Evolutionary conservation across 306 rosid genomes (phyloP), one percentile per base, ranked within the genome.

Genomic region (Psophocarpus tetragonolobus): DNA sequence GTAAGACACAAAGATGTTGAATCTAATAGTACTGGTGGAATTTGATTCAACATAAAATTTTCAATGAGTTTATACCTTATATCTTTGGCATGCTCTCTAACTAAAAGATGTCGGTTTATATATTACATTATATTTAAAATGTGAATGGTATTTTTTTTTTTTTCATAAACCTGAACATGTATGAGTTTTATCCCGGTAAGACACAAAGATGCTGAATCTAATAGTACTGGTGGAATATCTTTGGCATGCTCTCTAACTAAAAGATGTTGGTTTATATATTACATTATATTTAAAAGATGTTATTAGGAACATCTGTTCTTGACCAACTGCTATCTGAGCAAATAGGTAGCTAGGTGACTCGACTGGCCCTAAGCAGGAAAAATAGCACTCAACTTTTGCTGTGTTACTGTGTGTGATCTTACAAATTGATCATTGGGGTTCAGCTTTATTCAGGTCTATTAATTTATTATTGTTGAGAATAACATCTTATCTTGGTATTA

Each of bases 31-130:
- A 38, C 6, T 7, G 5, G 32, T 32, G 8, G 10, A 21, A 47
- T 47, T 47, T 47, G 54, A 3, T n/a, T 47, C 54, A 5, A 47
- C 54, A 24, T 54, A 30, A 54, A 12, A 74, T 29, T 53, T 27
- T 29, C 20, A 36, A 8, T 68, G 50, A 26, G 50, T 36, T 24
- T 69, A 79, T 78, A 73, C 75, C 51, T 45, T 45, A 15, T 45
- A 45, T n/a, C 2, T 45, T n/a, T 20, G 53, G 53, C 53, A 45
- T 45, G 53, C 8, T 45, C 8, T 45, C 8, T 15, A 8, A 45
- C 53, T 12, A 2, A 15, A 45, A 15, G 17, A 45, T 45, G 2
- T 44, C 13, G 4, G 51, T 44, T 44, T 44, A 14, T 15, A 5
- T 45, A 15, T 7, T 15, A 45, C 53, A 14, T 44, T 44, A 44